A percentile compares a stretch with the other conserved stretches of the same genome.
Conservation (phyloP, 208 protist species). For the Phytomonas serpens region DNA sequence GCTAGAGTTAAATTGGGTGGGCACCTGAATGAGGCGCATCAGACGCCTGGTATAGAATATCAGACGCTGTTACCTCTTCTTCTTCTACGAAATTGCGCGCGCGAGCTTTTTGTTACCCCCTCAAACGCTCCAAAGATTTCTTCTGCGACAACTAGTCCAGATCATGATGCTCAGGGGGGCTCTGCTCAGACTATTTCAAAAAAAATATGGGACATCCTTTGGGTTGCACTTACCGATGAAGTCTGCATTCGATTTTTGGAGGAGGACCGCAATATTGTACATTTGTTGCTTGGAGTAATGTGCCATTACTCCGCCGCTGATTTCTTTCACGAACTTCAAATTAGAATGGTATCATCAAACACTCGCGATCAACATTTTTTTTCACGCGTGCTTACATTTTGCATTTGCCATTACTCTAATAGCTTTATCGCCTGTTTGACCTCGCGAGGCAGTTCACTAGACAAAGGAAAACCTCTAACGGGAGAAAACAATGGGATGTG, state of each 20-base stretch:
- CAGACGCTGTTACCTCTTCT: constrained; percentile 37
- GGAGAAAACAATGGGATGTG: not conserved
- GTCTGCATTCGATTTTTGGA: constrained; percentile 8
- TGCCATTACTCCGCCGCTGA: constrained; percentile 20
- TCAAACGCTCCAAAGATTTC: not conserved
- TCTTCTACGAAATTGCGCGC: constrained; percentile 38
- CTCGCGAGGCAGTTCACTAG: not conserved
- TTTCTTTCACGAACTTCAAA: constrained; percentile 18
- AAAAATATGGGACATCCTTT: constrained; percentile 16
- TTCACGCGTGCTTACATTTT: not conserved
- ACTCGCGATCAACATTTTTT: not conserved
- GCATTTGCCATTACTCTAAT: not conserved
- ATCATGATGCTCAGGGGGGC: not conserved
- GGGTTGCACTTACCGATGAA: constrained; percentile 12
- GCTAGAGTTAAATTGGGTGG: not conserved
- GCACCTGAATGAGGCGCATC: not conserved
- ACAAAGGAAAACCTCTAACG: not conserved
- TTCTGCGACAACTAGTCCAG: not conserved
- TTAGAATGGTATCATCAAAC: not conserved
- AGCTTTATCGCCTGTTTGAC: not conserved
- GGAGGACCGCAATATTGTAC: constrained; percentile 20
- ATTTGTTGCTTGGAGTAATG: constrained; percentile 34
- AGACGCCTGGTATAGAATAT: not conserved
- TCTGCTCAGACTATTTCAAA: not conserved
- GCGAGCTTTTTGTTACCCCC: not conserved